Evolutionary conservation across 148 eudicot genomes (phyloP).

Genomic region (Camellia lanceoleosa): DNA sequence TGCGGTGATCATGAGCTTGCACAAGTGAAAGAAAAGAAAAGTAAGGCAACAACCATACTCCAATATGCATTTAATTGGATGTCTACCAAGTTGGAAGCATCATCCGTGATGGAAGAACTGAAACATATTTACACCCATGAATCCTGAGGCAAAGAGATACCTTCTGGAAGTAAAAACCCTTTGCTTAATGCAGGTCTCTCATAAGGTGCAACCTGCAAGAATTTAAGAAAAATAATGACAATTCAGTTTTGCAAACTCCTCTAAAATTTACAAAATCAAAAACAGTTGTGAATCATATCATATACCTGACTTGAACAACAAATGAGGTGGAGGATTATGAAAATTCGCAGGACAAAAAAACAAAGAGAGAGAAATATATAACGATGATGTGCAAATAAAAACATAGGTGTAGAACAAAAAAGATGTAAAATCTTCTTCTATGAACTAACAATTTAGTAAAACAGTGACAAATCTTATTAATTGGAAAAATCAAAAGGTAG

Average conservation of each 20-base stretch:
- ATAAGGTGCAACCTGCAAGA: constrained; percentile 84
- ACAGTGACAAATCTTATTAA: neutral
- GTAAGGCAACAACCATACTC: neutral
- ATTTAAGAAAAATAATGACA: neutral
- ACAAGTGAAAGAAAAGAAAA: neutral
- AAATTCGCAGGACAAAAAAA: neutral
- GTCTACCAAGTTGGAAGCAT: neutral
- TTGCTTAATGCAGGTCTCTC: constrained; percentile 99
- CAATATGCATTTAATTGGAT: neutral
- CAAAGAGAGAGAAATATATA: neutral
- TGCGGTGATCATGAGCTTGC: neutral
- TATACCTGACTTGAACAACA: neutral
- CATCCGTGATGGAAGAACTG: neutral
- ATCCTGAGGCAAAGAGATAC: constrained; percentile 33
- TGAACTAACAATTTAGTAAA: neutral
- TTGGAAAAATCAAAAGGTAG: too few species aligned
- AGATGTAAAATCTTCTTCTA: neutral
- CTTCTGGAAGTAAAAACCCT: constrained; percentile 98
- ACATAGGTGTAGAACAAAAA: neutral
- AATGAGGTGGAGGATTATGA: neutral
- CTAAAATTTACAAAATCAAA: neutral
- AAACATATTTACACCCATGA: neutral
- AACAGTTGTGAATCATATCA: neutral
- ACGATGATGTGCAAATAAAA: neutral
- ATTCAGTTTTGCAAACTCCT: neutral